A percentile compares a stretch with the other conserved stretches of the same genome.
Conservation (phyloP, 1,284 basidiomycete genomes). For the Boletus calvinii region DNA sequence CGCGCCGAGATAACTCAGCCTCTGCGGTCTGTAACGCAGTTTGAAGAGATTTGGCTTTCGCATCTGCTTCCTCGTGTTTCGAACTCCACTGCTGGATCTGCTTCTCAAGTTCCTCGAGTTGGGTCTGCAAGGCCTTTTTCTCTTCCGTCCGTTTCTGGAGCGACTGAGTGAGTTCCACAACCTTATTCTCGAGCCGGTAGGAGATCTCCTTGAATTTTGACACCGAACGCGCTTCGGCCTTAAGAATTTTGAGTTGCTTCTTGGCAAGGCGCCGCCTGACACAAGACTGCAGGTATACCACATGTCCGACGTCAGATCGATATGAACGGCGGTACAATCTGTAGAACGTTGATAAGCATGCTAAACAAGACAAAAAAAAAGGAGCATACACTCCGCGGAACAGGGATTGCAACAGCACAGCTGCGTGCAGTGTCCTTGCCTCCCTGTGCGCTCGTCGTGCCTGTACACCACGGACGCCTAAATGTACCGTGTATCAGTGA, state of each 20-base stretch:
- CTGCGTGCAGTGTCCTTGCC: conserved; percentile 64
- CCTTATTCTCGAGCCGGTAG: conserved; percentile 98
- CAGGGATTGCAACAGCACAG: conserved; percentile 80
- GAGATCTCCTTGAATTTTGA: conserved; percentile 99
- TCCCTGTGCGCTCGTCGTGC: conserved; percentile 68
- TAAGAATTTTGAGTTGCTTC: conserved; percentile 81
- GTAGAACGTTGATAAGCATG: conserved; percentile 12
- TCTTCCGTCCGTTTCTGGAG: conserved; percentile 91
- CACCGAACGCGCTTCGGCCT: conserved; percentile 92
- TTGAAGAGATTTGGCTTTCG: conserved; percentile 74
- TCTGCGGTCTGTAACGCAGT: conserved; percentile 72
- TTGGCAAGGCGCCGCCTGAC: conserved; percentile 87
- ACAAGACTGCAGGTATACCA: conserved; percentile 90
- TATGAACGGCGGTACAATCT: conserved; percentile 70
- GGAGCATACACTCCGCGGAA: conserved; percentile 80
- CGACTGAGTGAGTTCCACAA: conserved; percentile 97
- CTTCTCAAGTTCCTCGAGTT: conserved; percentile 78
- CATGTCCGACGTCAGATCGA: conserved; percentile 65
- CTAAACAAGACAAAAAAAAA: conserved; percentile 26
- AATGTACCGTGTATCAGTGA: conserved; percentile 12
- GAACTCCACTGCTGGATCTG: conserved; percentile 84
- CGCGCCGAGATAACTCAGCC: conserved; percentile 71
- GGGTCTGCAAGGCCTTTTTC: conserved; percentile 82
- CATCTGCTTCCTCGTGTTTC: conserved; percentile 89
- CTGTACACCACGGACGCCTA: conserved; percentile 80